phyloP scores from a whole-genome alignment of 257 asterid genomes.

The Ehretia macrophylla region DNA sequence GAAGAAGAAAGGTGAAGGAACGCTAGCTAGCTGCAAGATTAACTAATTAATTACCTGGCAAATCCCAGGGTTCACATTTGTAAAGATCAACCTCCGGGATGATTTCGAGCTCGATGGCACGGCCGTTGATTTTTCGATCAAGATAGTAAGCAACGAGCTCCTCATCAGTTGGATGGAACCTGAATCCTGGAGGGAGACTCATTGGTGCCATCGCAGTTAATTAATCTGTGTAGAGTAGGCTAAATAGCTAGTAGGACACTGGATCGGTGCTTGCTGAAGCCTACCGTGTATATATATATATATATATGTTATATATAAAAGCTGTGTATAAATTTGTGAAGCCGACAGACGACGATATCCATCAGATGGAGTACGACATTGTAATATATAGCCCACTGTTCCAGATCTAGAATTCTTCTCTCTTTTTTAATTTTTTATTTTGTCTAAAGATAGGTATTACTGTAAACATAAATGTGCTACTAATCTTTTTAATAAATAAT shows the following conservation, averaged over 20 bases:
- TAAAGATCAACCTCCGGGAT: conserved; percentile 36
- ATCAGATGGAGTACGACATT: conserved; percentile 12
- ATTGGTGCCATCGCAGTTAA: conserved; percentile 10
- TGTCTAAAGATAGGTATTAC: too few species aligned
- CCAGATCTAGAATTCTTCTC: conserved; percentile 23
- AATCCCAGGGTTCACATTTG: conserved; percentile 41
- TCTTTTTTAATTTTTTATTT: too few species aligned
- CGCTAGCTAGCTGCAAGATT: too few species aligned
- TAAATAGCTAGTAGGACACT: too few species aligned
- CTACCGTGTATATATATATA: too few species aligned
- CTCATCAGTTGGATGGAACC: conserved; percentile 39
- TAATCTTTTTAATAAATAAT: not conserved
- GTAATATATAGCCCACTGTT: conserved; percentile 29
- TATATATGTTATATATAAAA: too few species aligned
- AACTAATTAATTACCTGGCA: conserved; percentile 21
- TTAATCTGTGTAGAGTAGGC: too few species aligned
- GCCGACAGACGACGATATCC: too few species aligned
- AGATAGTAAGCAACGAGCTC: conserved; percentile 34
- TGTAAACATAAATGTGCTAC: not conserved
- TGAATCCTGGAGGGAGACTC: conserved; percentile 36
- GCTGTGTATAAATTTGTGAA: too few species aligned
- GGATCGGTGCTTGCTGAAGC: too few species aligned
- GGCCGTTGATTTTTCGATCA: conserved; percentile 18
- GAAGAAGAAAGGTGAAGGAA: too few species aligned
- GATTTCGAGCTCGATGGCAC: conserved; percentile 13